phyloP scores from a whole-genome alignment of 257 asterid species.

The Forsythia viridissima region DNA sequence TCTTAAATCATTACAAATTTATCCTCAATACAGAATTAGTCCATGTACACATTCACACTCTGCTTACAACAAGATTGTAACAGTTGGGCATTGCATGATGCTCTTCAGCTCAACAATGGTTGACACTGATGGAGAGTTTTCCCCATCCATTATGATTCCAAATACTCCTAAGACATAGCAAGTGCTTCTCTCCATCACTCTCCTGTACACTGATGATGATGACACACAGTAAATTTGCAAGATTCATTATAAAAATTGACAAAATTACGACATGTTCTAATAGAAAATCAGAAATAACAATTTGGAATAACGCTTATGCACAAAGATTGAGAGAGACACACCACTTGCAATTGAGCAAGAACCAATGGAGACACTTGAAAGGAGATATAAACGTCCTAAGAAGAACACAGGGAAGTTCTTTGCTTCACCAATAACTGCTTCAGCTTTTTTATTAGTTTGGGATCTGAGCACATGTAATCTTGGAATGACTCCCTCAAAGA shows the following conservation, averaged over 20 bases:
- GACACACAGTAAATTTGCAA: not conserved
- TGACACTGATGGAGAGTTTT: not conserved
- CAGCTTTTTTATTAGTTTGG: conserved; percentile 63
- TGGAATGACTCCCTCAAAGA: conserved; percentile 71
- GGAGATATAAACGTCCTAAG: conserved; percentile 33
- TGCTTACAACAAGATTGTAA: not conserved
- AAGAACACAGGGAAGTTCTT: conserved; percentile 66
- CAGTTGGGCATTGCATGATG: not conserved
- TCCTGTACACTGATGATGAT: conserved; percentile 3
- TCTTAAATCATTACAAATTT: not conserved
- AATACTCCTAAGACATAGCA: not conserved
- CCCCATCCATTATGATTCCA: not conserved
- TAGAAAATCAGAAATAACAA: not conserved
- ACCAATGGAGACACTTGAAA: not conserved
- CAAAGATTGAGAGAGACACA: not conserved
- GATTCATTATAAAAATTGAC: not conserved
- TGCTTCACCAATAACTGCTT: conserved; percentile 73
- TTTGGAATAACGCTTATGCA: no score
- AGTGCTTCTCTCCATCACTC: conserved; percentile 18
- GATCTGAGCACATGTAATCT: conserved; percentile 74
- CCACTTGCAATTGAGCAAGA: not conserved
- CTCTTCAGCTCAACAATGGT: not conserved
- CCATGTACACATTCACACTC: not conserved
- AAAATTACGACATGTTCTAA: not conserved
- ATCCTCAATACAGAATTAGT: not conserved